Conservation (phyloP, 2,329 filamentous ascomycete species). For the Aspergillus sp. region DNA sequence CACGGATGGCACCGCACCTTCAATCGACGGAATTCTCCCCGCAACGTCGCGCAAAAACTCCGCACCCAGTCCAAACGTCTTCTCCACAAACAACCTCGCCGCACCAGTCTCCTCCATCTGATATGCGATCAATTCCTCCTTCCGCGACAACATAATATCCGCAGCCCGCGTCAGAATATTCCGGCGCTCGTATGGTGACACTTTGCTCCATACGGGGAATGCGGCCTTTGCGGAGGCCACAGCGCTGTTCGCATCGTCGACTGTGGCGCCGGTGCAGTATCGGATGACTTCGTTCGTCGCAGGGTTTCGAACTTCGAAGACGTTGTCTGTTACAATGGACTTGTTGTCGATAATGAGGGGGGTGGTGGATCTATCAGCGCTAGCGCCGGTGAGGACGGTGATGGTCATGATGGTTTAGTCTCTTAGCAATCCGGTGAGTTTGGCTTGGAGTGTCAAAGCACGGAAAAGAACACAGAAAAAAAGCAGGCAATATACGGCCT, state of each 20-base stretch:
- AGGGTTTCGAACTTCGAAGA: slow-evolving; percentile 49
- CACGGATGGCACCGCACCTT: slow-evolving; percentile 43
- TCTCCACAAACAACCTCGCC: slow-evolving; percentile 26
- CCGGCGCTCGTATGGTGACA: slow-evolving; percentile 53
- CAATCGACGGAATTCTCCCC: slow-evolving; percentile 41
- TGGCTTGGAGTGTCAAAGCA: too few relatives aligned
- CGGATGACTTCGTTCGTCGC: slow-evolving; percentile 45
- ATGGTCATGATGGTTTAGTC: neutral
- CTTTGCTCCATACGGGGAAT: slow-evolving; percentile 60
- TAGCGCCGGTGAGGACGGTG: neutral
- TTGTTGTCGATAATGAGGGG: slow-evolving; percentile 40
- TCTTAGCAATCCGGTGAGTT: neutral
- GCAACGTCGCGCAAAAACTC: slow-evolving; percentile 44
- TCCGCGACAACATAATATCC: slow-evolving; percentile 44
- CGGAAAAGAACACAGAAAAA: too few relatives aligned
- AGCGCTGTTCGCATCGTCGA: slow-evolving; percentile 49
- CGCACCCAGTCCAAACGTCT: slow-evolving; percentile 27
- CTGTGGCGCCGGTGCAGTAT: slow-evolving; percentile 49
- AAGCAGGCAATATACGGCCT: too few relatives aligned
- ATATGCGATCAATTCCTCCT: slow-evolving; percentile 53
- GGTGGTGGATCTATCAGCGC: slow-evolving; percentile 8
- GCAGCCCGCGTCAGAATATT: slow-evolving; percentile 50
- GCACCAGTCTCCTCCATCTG: slow-evolving; percentile 54
- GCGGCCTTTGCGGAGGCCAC: slow-evolving; percentile 56
- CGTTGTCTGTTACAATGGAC: slow-evolving; percentile 30